Conservation (phyloP, 495 filamentous ascomycete species). For the Lepidopterella palustris region DNA sequence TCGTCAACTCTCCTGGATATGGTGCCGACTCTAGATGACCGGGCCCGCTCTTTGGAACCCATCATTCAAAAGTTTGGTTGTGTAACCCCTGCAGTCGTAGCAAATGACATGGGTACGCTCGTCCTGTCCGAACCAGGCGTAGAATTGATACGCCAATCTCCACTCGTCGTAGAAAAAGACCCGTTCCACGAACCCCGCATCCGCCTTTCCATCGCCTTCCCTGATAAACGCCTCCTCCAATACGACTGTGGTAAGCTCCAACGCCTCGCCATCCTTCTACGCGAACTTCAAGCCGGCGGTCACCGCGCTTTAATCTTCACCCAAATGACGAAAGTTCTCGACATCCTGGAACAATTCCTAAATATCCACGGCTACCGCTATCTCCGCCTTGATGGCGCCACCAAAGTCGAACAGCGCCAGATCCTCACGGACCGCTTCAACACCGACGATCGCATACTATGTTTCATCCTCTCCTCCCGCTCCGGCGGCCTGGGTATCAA, state of each 20-base stretch:
- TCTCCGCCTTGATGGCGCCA: constrained; percentile 87
- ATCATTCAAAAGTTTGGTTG: constrained; percentile 84
- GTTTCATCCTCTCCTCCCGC: constrained; percentile 90
- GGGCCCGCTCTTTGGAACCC: constrained; percentile 61
- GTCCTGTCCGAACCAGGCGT: constrained; percentile 39
- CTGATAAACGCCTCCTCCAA: constrained; percentile 88
- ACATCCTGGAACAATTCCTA: constrained; percentile 95
- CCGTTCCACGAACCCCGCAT: constrained; percentile 92
- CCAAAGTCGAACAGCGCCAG: constrained; percentile 91
- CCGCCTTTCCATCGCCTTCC: constrained; percentile 91
- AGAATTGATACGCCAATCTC: constrained; percentile 14
- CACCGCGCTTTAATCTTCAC: constrained; percentile 97
- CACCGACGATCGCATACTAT: constrained; percentile 81
- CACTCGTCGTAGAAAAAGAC: constrained; percentile 58
- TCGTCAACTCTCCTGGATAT: constrained; percentile 60
- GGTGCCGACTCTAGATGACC: constrained; percentile 67
- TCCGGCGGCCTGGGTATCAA: constrained; percentile 96
- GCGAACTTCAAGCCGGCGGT: constrained; percentile 78
- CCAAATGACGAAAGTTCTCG: constrained; percentile 98
- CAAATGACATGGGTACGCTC: constrained; percentile 54
- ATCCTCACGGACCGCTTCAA: constrained; percentile 97
- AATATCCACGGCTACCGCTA: constrained; percentile 98
- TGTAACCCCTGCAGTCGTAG: constrained; percentile 80
- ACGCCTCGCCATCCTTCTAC: constrained; percentile 76
- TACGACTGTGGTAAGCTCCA: constrained; percentile 99